Evolutionary conservation across 2,329 filamentous ascomycete species (phyloP).

Genomic region (Amesomyces nigricolor): DNA sequence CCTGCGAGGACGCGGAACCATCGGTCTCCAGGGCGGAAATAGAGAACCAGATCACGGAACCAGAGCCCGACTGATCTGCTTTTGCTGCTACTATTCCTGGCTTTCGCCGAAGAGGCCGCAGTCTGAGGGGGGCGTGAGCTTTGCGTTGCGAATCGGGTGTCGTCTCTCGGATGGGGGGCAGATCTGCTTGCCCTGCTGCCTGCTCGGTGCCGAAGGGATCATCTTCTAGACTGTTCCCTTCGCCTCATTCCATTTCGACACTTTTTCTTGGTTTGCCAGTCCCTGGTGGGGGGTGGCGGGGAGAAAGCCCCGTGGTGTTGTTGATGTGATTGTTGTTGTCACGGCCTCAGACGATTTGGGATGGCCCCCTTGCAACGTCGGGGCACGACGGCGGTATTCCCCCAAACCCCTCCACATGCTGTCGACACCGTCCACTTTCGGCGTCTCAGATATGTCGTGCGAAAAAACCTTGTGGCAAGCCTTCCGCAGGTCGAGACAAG

Average conservation of each 20-base stretch:
- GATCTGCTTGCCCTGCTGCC: constrained; percentile 5
- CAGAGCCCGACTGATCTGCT: constrained; percentile 3
- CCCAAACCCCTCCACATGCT: neutral
- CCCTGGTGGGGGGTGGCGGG: neutral
- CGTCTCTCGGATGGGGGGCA: neutral
- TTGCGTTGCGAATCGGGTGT: constrained; percentile 21
- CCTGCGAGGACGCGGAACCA: constrained; percentile 1
- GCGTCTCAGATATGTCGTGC: neutral
- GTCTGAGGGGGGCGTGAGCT: neutral
- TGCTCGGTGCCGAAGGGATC: constrained; percentile 17
- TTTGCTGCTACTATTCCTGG: constrained; percentile 18
- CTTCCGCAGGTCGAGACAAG: constrained; percentile 12
- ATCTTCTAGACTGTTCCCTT: neutral
- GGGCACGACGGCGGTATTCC: neutral
- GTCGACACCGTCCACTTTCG: neutral
- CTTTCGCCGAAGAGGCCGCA: neutral
- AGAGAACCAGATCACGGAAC: neutral
- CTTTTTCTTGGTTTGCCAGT: neutral
- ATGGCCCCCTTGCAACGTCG: neutral
- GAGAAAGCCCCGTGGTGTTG: no score
- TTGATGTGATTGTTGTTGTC: neutral
- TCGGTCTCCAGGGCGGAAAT: neutral
- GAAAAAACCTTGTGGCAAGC: constrained; percentile 1
- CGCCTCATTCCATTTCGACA: neutral
- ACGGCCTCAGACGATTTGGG: neutral